Conservation (phyloP, 2,329 filamentous ascomycete genomes). For the Botrytis fabae region DNA sequence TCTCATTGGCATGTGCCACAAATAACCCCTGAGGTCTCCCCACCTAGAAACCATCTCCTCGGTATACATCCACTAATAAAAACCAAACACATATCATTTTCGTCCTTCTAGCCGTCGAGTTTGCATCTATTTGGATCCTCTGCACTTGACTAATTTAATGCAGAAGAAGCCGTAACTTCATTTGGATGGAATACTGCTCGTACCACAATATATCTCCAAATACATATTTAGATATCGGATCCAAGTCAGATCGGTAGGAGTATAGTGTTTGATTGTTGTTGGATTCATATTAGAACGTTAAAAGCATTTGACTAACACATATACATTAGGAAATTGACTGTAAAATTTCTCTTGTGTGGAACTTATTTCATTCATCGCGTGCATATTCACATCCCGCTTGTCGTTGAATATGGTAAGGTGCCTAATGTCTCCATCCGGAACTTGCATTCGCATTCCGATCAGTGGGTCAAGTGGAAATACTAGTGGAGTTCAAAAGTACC, state of each 20-base stretch:
- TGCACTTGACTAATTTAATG: neutral
- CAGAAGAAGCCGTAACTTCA: neutral
- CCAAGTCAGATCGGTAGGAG: neutral
- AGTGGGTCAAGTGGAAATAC: neutral
- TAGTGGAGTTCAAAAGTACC: neutral
- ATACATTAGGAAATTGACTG: neutral
- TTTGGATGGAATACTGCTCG: neutral
- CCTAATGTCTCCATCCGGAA: neutral
- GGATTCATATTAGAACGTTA: neutral
- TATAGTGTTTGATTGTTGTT: neutral
- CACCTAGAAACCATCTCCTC: neutral
- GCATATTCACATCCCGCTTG: neutral
- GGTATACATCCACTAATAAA: slow-evolving; percentile 6
- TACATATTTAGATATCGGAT: neutral
- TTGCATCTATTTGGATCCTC: neutral
- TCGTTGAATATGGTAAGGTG: neutral
- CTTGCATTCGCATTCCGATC: neutral
- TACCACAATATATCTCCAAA: neutral
- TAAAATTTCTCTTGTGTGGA: neutral
- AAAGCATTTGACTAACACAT: neutral
- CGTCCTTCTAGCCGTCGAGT: neutral
- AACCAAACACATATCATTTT: neutral
- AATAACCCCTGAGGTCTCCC: neutral
- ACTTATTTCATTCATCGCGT: neutral
- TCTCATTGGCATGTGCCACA: neutral